Evolutionary conservation across 257 asterid species (phyloP), one percentile per base, ranked within the genome.

Genomic region (Apocynum venetum): DNA sequence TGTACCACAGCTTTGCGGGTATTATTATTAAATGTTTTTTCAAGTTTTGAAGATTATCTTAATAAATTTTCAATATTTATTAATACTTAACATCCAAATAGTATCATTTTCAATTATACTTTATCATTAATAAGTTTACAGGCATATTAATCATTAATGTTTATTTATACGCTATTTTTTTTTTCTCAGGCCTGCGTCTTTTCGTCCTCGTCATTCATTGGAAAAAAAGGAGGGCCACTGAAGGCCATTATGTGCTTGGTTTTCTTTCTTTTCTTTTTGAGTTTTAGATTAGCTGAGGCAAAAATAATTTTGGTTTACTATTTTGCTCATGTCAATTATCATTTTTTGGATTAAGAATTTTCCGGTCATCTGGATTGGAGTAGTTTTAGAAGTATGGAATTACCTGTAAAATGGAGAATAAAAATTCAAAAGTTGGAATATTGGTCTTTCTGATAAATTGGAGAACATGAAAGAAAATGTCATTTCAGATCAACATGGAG

Each of bases 1-100:
- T 6, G 76, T 72, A 31, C 76, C 76, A 13, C 64, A 72, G 19
- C 7, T 49, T 52, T 72, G 76, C 48, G 76, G 76, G 76, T 72
- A 72, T 52, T 11, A 9, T 2, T 52, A 2, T 48, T 48, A 48
- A 6, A 7, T 52, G 9, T 2, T 52, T 13, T 12, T 2, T 64
- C 8, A 9, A 1, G 4, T 63, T 53, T 13, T 15, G 20, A 53
- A 53, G 2, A 53, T 55, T 55, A 17, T 8, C 7, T 53, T 15
- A 7, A 19, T 53, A 2, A 9, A 51, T 7, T 6, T 4, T 49
- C 0, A 6, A 49, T 10, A 6, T 49, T 49, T 49, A 49, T 49
- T 49, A 49, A 10, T 13, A 53, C 14, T 53, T 53, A 4, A 15
- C 8, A 53, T 53, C 59, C n/a, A 13, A 14, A 53, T 53, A 53